These are phyloP conservation scores for Phytophthora multivora DNA, from an alignment of 352 stramenopile species.

Conservation along the genomic window DNA sequence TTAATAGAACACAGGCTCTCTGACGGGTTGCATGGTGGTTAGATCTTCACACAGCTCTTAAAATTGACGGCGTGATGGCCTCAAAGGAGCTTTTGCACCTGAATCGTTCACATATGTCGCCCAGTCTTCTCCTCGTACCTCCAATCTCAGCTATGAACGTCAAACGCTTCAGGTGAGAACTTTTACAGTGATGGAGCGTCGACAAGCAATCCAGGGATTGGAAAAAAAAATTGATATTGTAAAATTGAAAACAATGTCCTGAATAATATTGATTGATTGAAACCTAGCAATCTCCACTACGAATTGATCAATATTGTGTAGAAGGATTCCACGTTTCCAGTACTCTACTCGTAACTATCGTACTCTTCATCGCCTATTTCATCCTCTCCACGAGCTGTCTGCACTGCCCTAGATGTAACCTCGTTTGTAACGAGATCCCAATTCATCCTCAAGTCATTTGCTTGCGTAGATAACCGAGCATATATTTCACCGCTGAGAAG, in stretches of 20 bases:
- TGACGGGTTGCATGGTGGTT: too few relatives aligned
- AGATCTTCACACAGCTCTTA: too few relatives aligned
- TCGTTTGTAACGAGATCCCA: conserved; percentile 9
- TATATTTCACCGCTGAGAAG: conserved; percentile 6
- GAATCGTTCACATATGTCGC: too few relatives aligned
- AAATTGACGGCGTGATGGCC: too few relatives aligned
- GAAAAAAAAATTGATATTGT: conserved; percentile 4
- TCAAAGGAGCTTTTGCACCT: too few relatives aligned
- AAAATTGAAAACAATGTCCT: background rate
- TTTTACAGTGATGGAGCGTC: too few relatives aligned
- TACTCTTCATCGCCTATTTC: background rate
- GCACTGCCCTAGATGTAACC: background rate
- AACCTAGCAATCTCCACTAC: background rate
- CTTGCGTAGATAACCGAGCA: conserved; percentile 6
- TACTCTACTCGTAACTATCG: background rate
- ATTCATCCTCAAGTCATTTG: conserved; percentile 4
- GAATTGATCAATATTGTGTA: conserved; percentile 2
- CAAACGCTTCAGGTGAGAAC: too few relatives aligned
- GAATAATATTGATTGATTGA: conserved; percentile 4
- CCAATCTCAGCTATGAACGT: too few relatives aligned
- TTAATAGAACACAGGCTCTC: too few relatives aligned
- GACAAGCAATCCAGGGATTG: too few relatives aligned
- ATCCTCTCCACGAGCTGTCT: background rate
- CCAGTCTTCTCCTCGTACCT: too few relatives aligned
- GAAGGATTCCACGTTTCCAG: background rate